phyloP scores from a whole-genome alignment of 1,139 yeast species.

The Geotrichum carabidarum region DNA sequence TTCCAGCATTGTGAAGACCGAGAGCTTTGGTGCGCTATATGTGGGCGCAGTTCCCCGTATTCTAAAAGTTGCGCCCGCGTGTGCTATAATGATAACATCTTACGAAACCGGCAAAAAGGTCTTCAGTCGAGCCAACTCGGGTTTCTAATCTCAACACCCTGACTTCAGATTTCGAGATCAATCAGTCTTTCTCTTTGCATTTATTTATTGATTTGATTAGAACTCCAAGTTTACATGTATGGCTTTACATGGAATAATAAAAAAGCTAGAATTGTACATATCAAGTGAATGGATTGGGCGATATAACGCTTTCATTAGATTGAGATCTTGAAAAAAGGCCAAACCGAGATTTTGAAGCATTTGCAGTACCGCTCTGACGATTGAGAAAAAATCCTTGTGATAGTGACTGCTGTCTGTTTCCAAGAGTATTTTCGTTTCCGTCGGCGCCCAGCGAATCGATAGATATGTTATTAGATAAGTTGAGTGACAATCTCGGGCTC shows the following conservation, averaged over 20 bases:
- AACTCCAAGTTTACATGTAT: slow-evolving; percentile 1
- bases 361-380: no score
- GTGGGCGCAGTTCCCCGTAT: slow-evolving; percentile 84
- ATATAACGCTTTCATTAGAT: slow-evolving; percentile 12
- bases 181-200: slow-evolving; percentile 4
- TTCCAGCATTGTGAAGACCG: slow-evolving; percentile 55
- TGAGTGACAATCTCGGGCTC: slow-evolving; percentile 8
- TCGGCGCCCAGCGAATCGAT: not conserved
- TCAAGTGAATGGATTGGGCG: slow-evolving; percentile 12
- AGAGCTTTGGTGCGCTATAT: slow-evolving; percentile 73
- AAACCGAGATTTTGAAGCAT: no score
- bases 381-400: not conserved
- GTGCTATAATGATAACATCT: slow-evolving; percentile 97
- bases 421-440: not conserved
- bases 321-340: not conserved
- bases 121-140: slow-evolving; percentile 31
- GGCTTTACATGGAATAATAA: not conserved
- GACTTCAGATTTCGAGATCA: not conserved
- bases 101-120: slow-evolving; percentile 83
- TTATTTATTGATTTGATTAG: slow-evolving; percentile 9
- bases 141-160: not conserved
- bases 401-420: not conserved
- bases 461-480: not conserved
- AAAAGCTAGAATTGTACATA: not conserved
- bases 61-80: slow-evolving; percentile 89